These are phyloP conservation scores for Phytophthora fragariaefolia DNA, from an alignment of 352 stramenopile species.

Conservation along the genomic window DNA sequence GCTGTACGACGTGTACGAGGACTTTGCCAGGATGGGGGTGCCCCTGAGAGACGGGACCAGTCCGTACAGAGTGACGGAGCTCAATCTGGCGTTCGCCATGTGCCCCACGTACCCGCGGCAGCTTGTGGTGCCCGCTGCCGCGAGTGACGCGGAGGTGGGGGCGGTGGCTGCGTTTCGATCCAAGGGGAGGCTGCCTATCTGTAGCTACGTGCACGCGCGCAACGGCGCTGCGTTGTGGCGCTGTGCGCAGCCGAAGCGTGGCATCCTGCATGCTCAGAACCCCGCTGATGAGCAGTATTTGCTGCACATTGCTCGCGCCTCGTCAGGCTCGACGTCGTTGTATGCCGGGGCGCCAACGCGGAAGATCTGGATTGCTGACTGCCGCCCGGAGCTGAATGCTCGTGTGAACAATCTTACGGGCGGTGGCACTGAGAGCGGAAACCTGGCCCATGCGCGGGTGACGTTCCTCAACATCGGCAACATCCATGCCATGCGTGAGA, in stretches of 20 bases:
- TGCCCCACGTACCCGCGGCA: slow-evolving; percentile 84
- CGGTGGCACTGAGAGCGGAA: slow-evolving; percentile 89
- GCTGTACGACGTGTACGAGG: slow-evolving; percentile 68
- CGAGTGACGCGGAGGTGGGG: slow-evolving; percentile 69
- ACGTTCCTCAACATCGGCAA: slow-evolving; percentile 93
- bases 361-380: slow-evolving; percentile 91
- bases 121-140: slow-evolving; percentile 71
- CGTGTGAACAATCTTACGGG: slow-evolving; percentile 91
- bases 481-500: slow-evolving; percentile 94
- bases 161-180: slow-evolving; percentile 83
- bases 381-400: slow-evolving; percentile 89
- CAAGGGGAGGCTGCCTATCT: slow-evolving; percentile 84
- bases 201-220: slow-evolving; percentile 74
- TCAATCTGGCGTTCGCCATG: slow-evolving; percentile 75
- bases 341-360: slow-evolving; percentile 36
- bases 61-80: slow-evolving; percentile 59
- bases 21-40: slow-evolving; percentile 83
- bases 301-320: slow-evolving; percentile 52
- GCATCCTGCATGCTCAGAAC: slow-evolving; percentile 83
- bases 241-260: slow-evolving; percentile 87
- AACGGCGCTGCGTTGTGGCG: slow-evolving; percentile 83
- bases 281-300: slow-evolving; percentile 80
- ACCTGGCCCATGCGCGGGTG: slow-evolving; percentile 72
- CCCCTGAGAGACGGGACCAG: slow-evolving; percentile 39
- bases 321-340: slow-evolving; percentile 17